Percentiles rank a stretch among this genome's conserved stretches.
Evolutionary conservation across 2,329 filamentous ascomycete genomes (phyloP).

Genomic region (Shiraia sp.): DNA sequence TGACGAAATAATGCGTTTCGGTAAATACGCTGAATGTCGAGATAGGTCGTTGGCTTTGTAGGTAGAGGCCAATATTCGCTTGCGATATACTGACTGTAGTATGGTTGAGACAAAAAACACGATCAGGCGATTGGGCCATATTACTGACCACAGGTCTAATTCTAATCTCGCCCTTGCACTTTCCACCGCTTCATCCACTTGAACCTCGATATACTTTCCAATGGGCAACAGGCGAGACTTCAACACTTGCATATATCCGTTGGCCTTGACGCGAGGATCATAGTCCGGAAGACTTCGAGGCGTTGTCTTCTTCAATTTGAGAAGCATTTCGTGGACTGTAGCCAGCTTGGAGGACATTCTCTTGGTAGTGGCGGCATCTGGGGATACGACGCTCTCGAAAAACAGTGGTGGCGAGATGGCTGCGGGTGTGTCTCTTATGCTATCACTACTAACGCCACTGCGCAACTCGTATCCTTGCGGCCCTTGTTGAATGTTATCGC

Average conservation of each 20-base stretch:
- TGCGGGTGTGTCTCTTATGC: too few relatives aligned
- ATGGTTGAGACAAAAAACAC: too few relatives aligned
- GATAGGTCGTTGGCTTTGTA: constrained; percentile 8
- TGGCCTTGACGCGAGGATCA: constrained; percentile 7
- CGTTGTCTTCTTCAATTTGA: constrained; percentile 12
- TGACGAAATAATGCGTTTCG: constrained; percentile 10
- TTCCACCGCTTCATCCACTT: constrained; percentile 1
- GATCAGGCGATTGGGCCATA: too few relatives aligned
- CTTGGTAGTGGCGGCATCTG: too few relatives aligned
- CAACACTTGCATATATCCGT: constrained; percentile 17
- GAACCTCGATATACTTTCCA: constrained; percentile 11
- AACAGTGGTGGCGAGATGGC: background rate
- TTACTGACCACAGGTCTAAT: constrained; percentile 17
- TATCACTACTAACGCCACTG: too few relatives aligned
- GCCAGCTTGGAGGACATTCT: constrained; percentile 5
- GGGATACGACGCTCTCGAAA: too few relatives aligned
- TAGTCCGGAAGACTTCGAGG: constrained; percentile 10
- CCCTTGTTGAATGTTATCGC: too few relatives aligned
- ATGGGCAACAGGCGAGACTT: constrained; percentile 18
- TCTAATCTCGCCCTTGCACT: constrained; percentile 9
- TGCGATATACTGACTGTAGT: constrained; percentile 13
- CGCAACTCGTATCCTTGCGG: too few relatives aligned
- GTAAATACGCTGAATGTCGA: constrained; percentile 17
- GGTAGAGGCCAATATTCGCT: constrained; percentile 21
- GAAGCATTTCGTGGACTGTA: constrained; percentile 9